Base-by-base conservation (phyloP, 164 flowering plant genomes). In the Vitis vinifera region DNA sequence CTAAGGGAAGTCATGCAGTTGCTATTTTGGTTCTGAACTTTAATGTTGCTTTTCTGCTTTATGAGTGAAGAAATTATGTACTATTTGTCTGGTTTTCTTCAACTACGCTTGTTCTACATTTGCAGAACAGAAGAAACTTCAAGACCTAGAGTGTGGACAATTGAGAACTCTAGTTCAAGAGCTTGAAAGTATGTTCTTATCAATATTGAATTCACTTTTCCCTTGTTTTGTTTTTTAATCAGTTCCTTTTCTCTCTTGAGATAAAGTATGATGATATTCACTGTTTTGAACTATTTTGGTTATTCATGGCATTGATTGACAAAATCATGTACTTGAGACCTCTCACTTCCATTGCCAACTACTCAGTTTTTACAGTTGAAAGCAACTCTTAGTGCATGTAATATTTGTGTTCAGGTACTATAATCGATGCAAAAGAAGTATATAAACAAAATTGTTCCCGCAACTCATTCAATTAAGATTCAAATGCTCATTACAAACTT, bases 151-250 rank as follows among this genome's bases (percentile, higher is more conserved):
- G 71, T 83, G 86, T 74, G 63, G 70, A 47, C 92, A 95, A 44
- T 76, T 95, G 72, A 88, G 80, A 79, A 77, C 86, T 63, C 92
- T 87, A 70, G 81, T 95, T 73, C 85, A 83, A 50, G 89, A 90
- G 61, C 91, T 91, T 75, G 87, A 93, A 81, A 87, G 98, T 91
- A 83, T 55, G 84, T 79, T 49, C 58, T 68, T 55, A 60, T 62
- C 62, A 12, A 16, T 9, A 12, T 31, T 27, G 16, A 3, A 63
- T 17, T 17, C 17, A 55, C 31, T 69, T 51, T 52, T 30, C 29
- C 12, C 31, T 15, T 63, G 2, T 63, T 58, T 63, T 44, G 51
- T 69, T 53, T 66, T 37, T 37, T 37, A 37, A 37, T 10, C 11
- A 60, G 65, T 1, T 27, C 4, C 15, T 5, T 65, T 17, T 44